Percentiles rank a stretch among this genome's conserved stretches.
phyloP scores from a whole-genome alignment of 768 basidiomycete genomes.

The Amanita muscaria region DNA sequence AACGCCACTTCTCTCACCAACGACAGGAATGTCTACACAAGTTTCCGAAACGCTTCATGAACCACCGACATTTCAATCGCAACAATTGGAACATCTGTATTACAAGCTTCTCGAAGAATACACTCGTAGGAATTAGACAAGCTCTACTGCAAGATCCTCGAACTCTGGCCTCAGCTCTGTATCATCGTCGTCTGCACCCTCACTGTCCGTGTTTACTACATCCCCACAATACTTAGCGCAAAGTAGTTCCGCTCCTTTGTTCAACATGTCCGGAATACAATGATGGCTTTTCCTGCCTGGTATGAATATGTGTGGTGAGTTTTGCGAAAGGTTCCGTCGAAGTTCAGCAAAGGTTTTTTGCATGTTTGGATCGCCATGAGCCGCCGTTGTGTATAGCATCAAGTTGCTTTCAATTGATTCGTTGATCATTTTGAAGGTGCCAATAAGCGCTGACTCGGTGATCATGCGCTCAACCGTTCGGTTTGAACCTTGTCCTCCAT shows the following conservation, averaged over 20 bases:
- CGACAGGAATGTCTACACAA: neutral
- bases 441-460: conserved; percentile 18
- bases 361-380: conserved; percentile 20
- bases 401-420: conserved; percentile 17
- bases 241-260: conserved; percentile 4
- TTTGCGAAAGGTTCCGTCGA: conserved; percentile 1
- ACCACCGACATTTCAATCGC: neutral
- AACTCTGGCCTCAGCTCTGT: neutral
- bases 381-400: conserved; percentile 14
- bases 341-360: conserved; percentile 15
- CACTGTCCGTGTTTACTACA: conserved; percentile 1
- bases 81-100: conserved; percentile 1
- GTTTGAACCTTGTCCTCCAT: conserved; percentile 11
- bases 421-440: conserved; percentile 17
- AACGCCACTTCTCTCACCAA: neutral
- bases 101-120: conserved; percentile 5
- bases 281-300: conserved; percentile 9
- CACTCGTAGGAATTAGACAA: too few relatives aligned
- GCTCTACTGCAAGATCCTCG: too few relatives aligned
- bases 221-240: neutral
- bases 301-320: conserved; percentile 8
- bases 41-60: too few relatives aligned
- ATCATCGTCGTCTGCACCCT: conserved; percentile 4
- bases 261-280: conserved; percentile 11
- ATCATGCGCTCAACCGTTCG: conserved; percentile 10